Conservation (phyloP, 352 stramenopile genomes). For the Synura sp. region DNA sequence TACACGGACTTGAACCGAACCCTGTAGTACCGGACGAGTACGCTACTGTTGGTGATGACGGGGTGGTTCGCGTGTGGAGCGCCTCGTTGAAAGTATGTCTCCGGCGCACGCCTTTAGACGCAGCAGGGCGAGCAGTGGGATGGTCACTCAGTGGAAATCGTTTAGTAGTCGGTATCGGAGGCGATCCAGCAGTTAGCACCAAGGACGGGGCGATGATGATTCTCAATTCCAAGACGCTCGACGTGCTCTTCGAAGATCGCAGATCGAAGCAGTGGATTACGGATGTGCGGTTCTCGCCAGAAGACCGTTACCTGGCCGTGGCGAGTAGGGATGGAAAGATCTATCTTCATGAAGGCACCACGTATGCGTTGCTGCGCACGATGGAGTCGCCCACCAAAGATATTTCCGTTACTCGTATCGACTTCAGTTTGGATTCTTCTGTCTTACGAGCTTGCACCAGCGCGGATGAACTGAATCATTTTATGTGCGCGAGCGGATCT, state of each 20-base stretch:
- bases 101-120: conserved; percentile 16
- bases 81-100: neutral
- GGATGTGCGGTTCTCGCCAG: conserved; percentile 71
- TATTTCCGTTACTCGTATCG: neutral
- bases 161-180: conserved; percentile 48
- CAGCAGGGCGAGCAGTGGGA: neutral
- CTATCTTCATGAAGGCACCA: neutral
- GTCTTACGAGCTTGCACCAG: neutral
- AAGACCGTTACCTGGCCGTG: neutral
- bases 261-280: conserved; percentile 66
- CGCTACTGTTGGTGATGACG: neutral
- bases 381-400: neutral
- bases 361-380: neutral
- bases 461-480: neutral
- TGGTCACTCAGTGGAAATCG: conserved; percentile 45
- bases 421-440: conserved; percentile 7
- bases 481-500: neutral
- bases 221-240: conserved; percentile 42
- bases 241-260: neutral
- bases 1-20: neutral
- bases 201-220: conserved; percentile 48
- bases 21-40: neutral
- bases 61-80: neutral
- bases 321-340: neutral
- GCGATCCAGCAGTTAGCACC: conserved; percentile 19